These are phyloP conservation scores for Sarcomyxa edulis DNA, from an alignment of 768 basidiomycete genomes.

Conservation along the genomic window DNA sequence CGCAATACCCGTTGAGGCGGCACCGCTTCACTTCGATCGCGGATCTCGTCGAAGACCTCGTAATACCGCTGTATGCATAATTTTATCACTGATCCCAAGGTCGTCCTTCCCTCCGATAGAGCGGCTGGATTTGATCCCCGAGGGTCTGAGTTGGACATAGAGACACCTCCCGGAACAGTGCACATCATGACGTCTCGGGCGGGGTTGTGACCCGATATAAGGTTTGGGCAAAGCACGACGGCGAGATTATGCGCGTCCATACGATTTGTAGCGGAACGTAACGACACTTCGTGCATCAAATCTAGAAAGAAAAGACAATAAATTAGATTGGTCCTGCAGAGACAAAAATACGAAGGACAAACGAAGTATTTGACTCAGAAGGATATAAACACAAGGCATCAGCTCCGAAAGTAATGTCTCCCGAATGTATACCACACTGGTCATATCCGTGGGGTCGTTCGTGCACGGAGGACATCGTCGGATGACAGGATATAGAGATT, in stretches of 20 bases:
- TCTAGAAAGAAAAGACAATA: conserved; percentile 35
- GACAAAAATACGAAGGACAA: conserved; percentile 16
- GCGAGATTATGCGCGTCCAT: conserved; percentile 86
- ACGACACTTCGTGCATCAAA: conserved; percentile 73
- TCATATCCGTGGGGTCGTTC: conserved; percentile 48
- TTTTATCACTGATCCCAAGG: conserved; percentile 67
- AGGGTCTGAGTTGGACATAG: conserved; percentile 24
- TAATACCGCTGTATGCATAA: conserved; percentile 80
- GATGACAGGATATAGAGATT: conserved; percentile 58
- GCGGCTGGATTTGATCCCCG: conserved; percentile 18
- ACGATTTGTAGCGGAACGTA: conserved; percentile 57
- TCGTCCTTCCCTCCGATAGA: conserved; percentile 44
- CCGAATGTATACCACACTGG: conserved; percentile 59
- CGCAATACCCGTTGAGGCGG: conserved; percentile 17
- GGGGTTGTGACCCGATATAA: conserved; percentile 65
- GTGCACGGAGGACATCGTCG: conserved; percentile 61
- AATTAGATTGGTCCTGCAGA: neutral
- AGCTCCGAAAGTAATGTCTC: conserved; percentile 63
- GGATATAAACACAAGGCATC: conserved; percentile 65
- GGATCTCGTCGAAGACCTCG: conserved; percentile 81
- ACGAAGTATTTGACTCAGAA: conserved; percentile 69
- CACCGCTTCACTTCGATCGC: conserved; percentile 62
- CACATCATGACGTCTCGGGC: conserved; percentile 74
- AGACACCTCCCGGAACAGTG: conserved; percentile 46
- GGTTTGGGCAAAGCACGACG: conserved; percentile 75